Base-by-base conservation (phyloP, 1,284 basidiomycete genomes). In the Coriolopsis trogii region DNA sequence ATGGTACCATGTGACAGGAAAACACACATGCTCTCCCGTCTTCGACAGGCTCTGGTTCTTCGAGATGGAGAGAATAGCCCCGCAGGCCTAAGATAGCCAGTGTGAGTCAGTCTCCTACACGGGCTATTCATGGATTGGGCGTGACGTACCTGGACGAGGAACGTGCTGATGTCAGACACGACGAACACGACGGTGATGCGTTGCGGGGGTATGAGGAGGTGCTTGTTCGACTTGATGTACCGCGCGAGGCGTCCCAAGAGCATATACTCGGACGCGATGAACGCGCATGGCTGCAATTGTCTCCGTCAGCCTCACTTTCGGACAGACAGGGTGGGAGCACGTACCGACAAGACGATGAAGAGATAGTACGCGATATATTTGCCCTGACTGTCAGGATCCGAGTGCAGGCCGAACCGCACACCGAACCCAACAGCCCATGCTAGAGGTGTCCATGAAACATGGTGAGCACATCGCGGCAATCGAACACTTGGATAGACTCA, bases 311-410 rank as follows among this genome's bases (percentile, higher is more conserved):
- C 20, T 25, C 16, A 9, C 13, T 12, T 4, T 5, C 8, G 23
- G 20, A 9, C 4, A 3, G n/a, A 28, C 4, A 8, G n/a, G 6
- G n/a, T n/a, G n/a, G n/a, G n/a, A n/a, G 4, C 16, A 42, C 55
- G 6, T 38, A 60, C 59, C 29, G 84, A 77, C 18, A 94, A 78
- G 53, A 92, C 82, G 5, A 85, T 81, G 68, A 96, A 95, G 8
- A 96, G 72, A 0, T 94, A 93, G 70, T 96, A 92, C 53, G 95
- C 80, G 51, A 95, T 68, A 46, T 96, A 60, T 13, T 62, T 58
- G 10, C 58, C 51, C 42, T 58, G 47, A 20, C 48, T 60, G 29
- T 77, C 75, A 3, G 76, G 77, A 58, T 76, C 58, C 3, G 58
- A 46, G 64, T 82, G 72, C 41, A 81, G 66, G 24, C 71, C 78